Evolutionary conservation across 345 rosid genomes (phyloP), one percentile per base, ranked within the genome.

Genomic region (Populus ilicifolia): DNA sequence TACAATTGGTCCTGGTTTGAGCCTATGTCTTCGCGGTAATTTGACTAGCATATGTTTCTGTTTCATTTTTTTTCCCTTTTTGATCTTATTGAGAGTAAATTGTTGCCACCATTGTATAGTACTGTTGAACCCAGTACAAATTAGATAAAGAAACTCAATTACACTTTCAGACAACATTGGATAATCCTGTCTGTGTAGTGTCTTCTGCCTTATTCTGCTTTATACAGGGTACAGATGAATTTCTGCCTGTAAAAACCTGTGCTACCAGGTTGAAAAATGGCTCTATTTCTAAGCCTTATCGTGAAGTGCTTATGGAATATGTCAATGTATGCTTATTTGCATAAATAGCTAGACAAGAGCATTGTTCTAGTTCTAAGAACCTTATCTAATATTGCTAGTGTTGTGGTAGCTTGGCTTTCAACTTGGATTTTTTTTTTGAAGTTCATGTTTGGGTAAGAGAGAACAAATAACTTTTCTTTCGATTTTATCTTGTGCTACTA

Each of bases 1-100:
- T 77, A 95, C 99, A 71, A 93, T 93, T 86, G 99, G 99, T 79
- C 99, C 99, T 79, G 98, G 98, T 79, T 87, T 95, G 79, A 85
- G 99, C 83, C 96, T 95, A 54, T 95, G 98, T 80, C 96, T 95
- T 81, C 94, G 97, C 0, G 98, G 99, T 95, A 90, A 84, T 81
- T 63, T 77, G 43, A 52, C 7, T 17, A 14, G 35, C 14, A 12
- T 33, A 27, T 36, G 27, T 35, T 63, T 48, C 17, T 77, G 62
- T 56, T 44, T 13, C 41, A 1, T 46, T 13, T 1, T 27, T 27
- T 44, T 27, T 38, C n/a, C 23, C 21, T 72, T 68, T 21, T 30
- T 36, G 43, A 41, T 61, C 68, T 61, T 12, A 11, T 39, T 36
- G 3, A 30, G 6, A 30, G 2, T 72, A 14, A 73, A 21, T 38